phyloP scores from a whole-genome alignment of 129 eudicot genomes.

The Kitagawia praeruptora region DNA sequence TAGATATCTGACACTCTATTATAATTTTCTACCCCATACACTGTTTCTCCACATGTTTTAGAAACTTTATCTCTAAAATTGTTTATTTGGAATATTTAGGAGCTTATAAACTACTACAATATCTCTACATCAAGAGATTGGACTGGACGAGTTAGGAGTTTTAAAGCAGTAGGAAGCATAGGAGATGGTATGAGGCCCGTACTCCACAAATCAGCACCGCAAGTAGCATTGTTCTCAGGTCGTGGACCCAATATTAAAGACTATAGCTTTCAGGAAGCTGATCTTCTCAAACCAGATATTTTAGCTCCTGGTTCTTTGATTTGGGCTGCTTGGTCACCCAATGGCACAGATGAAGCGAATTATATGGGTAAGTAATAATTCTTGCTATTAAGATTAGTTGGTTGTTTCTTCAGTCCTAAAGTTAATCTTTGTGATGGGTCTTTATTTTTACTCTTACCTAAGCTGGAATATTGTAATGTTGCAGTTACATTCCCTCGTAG shows the following conservation, averaged over 20 bases:
- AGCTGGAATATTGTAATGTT: not conserved
- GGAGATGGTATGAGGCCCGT: slow-evolving; percentile 78
- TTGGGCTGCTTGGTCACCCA: slow-evolving; percentile 99
- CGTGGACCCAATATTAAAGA: slow-evolving; percentile 97
- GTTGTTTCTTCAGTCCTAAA: not conserved
- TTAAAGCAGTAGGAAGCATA: slow-evolving; percentile 70
- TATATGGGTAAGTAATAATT: slow-evolving; percentile 45
- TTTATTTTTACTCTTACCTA: not conserved
- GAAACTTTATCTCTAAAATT: not conserved
- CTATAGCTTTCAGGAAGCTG: slow-evolving; percentile 86
- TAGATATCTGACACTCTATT: not conserved
- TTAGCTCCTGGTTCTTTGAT: slow-evolving; percentile 96
- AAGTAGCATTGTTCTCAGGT: slow-evolving; percentile 93
- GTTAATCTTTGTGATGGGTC: not conserved
- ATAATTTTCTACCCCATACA: not conserved
- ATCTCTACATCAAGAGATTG: slow-evolving; percentile 79
- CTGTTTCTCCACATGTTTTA: not conserved
- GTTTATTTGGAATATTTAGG: slow-evolving; percentile 31
- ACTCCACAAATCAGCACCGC: slow-evolving; percentile 91
- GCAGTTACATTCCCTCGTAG: not conserved
- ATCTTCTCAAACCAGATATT: slow-evolving; percentile 93
- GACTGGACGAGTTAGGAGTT: slow-evolving; percentile 96
- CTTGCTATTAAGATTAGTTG: not conserved
- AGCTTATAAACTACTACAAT: slow-evolving; percentile 88
- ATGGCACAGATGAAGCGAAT: slow-evolving; percentile 95